A percentile compares a stretch with the other conserved stretches of the same genome.
Evolutionary conservation across 441 rosid genomes (phyloP).

Genomic region (Bruguiera hainesii): DNA sequence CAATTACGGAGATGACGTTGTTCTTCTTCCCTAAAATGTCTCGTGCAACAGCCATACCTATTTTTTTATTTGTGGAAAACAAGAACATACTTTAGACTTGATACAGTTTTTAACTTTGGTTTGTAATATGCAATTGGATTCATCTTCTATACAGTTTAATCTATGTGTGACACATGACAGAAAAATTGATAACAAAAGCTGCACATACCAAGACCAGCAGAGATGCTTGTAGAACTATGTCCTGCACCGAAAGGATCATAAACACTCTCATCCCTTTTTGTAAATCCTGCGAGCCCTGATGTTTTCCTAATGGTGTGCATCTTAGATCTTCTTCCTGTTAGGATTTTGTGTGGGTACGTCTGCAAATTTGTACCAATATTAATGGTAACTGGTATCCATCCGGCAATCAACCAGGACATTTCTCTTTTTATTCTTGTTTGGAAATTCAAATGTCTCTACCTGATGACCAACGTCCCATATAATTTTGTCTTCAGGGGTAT

Average conservation of each 20-base stretch:
- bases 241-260: constrained; percentile 74
- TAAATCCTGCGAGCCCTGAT: constrained; percentile 75
- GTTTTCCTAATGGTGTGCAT: constrained; percentile 72
- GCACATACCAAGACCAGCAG: constrained; percentile 67
- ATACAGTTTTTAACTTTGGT: background rate
- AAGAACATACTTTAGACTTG: background rate
- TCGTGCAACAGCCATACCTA: constrained; percentile 73
- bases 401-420: background rate
- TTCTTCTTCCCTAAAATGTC: constrained; percentile 57
- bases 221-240: constrained; percentile 78
- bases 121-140: too few relatives aligned
- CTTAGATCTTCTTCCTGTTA: constrained; percentile 67
- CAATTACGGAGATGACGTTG: constrained; percentile 67
- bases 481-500: constrained; percentile 63
- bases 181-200: background rate
- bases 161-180: background rate
- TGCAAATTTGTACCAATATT: constrained; percentile 25
- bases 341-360: constrained; percentile 72
- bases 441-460: constrained; percentile 29
- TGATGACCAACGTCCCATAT: constrained; percentile 87
- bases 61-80: background rate
- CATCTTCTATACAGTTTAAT: background rate
- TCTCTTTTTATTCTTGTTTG: background rate
- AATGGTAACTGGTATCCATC: background rate
- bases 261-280: constrained; percentile 69